Conservation (phyloP, 1,139 yeast species). For the Magnusiomyces tetraspermus region DNA sequence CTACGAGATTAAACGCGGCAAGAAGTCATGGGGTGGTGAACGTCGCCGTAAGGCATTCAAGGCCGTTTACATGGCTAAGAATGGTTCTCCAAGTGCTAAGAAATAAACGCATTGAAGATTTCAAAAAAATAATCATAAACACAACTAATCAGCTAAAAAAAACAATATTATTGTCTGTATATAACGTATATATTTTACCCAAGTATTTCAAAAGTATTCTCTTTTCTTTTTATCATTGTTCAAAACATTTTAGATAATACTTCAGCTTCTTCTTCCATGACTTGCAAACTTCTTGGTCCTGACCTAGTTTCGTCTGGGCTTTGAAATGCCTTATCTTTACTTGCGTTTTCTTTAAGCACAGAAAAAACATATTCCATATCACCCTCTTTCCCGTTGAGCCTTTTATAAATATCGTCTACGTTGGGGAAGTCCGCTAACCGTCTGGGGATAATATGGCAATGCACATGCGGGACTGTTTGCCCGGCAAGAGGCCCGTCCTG, state of each 20-base stretch:
- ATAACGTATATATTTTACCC: too few species aligned
- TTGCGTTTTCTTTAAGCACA: constrained; percentile 6
- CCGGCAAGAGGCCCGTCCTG: constrained; percentile 97
- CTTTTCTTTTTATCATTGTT: too few species aligned
- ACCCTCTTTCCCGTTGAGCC: constrained; percentile 44
- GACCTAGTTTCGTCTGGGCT: constrained; percentile 30
- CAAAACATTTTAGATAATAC: constrained; percentile 37
- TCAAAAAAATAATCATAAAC: too few species aligned
- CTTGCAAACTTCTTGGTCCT: constrained; percentile 44
- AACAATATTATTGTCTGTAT: too few species aligned
- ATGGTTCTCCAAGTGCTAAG: constrained; percentile 1
- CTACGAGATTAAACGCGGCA: constrained; percentile 52
- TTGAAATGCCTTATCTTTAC: constrained; percentile 6
- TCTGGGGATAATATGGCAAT: constrained; percentile 86
- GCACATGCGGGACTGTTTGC: constrained; percentile 87
- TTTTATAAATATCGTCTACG: constrained; percentile 62
- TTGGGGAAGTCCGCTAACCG: constrained; percentile 44
- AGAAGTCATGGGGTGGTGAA: constrained; percentile 82
- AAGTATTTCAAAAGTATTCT: too few species aligned
- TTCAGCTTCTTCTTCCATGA: constrained; percentile 57
- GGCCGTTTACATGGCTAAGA: constrained; percentile 55
- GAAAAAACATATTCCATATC: constrained; percentile 32
- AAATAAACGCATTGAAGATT: too few species aligned
- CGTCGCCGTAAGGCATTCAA: constrained; percentile 60
- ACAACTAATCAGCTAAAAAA: too few species aligned